Conservation (phyloP, 2,329 filamentous ascomycete genomes). For the Plectosphaerella cucumerina region DNA sequence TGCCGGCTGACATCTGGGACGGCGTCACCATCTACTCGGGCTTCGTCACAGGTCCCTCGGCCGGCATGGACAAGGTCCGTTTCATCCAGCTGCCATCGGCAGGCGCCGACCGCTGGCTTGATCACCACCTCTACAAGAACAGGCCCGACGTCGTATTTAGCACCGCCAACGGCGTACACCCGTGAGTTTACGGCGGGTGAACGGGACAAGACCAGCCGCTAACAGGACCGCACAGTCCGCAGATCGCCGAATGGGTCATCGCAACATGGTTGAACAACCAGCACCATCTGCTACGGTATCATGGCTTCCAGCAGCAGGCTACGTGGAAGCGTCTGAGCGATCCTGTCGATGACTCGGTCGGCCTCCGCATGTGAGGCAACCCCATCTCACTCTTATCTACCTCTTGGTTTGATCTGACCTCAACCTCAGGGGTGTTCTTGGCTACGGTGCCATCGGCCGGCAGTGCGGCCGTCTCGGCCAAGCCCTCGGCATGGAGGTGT, state of each 20-base stretch:
- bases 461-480: conserved; percentile 52
- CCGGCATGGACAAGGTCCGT: conserved; percentile 28
- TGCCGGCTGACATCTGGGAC: conserved; percentile 27
- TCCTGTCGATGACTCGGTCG: conserved; percentile 37
- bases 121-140: conserved; percentile 27
- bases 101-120: conserved; percentile 37
- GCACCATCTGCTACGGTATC: conserved; percentile 39
- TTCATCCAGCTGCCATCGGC: conserved; percentile 41
- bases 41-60: conserved; percentile 23
- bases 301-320: conserved; percentile 36
- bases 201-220: too few species aligned
- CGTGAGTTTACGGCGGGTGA: conserved; percentile 33
- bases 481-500: conserved; percentile 66
- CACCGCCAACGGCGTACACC: conserved; percentile 44
- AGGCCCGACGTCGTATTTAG: conserved; percentile 29
- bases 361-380: conserved; percentile 44
- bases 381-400: neutral
- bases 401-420: neutral
- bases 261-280: conserved; percentile 45
- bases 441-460: conserved; percentile 51
- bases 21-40: conserved; percentile 35
- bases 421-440: conserved; percentile 41
- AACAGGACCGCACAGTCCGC: too few species aligned
- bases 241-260: conserved; percentile 55
- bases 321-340: conserved; percentile 35